These are phyloP conservation scores for Beauveria australis DNA, from an alignment of 2,329 filamentous ascomycete species.

Conservation along the genomic window DNA sequence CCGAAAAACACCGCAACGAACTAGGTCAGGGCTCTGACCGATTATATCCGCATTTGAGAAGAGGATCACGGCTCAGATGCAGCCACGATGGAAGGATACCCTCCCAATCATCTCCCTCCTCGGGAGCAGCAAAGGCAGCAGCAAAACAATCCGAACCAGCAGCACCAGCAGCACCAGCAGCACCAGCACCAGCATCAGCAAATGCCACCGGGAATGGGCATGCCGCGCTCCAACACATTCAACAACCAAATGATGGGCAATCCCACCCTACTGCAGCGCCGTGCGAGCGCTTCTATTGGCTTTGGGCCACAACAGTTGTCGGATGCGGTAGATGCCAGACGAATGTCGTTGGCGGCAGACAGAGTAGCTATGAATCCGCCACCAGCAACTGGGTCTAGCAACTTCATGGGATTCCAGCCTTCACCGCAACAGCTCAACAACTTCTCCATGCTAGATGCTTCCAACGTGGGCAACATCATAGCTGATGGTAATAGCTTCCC, in stretches of 20 bases:
- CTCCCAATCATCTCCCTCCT: slow-evolving; percentile 1
- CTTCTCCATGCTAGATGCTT: slow-evolving; percentile 5
- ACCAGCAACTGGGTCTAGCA: background rate
- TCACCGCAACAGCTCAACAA: background rate
- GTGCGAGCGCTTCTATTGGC: slow-evolving; percentile 2
- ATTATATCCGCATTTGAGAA: background rate
- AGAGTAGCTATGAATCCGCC: slow-evolving; percentile 1
- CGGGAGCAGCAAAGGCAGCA: slow-evolving; percentile 6
- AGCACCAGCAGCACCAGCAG: background rate
- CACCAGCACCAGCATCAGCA: background rate
- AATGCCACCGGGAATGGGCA: background rate
- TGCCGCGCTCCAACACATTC: background rate
- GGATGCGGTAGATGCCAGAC: background rate
- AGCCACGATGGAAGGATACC: slow-evolving; percentile 10
- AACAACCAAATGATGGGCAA: slow-evolving; percentile 5
- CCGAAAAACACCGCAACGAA: background rate
- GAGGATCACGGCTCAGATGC: slow-evolving; percentile 4
- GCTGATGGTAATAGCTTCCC: background rate
- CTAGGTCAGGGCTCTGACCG: background rate
- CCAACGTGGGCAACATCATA: slow-evolving; percentile 5
- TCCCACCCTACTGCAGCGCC: background rate
- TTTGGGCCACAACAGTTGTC: slow-evolving; percentile 1
- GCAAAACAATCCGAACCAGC: background rate
- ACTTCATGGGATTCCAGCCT: slow-evolving; percentile 6
- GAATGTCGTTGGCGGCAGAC: slow-evolving; percentile 3